Conservation (phyloP, 1,284 basidiomycete species). For the Ustilago sp. region DNA sequence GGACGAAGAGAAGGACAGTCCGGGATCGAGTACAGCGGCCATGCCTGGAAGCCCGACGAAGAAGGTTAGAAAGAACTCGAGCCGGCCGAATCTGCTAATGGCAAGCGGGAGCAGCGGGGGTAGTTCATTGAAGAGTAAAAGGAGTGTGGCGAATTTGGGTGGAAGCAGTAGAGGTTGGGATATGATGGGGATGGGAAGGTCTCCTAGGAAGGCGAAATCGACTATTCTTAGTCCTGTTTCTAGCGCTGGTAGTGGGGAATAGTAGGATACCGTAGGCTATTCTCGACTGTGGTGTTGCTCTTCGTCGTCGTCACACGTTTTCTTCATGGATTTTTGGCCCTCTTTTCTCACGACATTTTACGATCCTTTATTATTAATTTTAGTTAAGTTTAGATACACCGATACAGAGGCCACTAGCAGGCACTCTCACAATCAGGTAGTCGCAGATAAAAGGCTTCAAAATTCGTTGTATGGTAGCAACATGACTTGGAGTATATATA, state of each 20-base stretch:
- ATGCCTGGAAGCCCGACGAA: constrained; percentile 31
- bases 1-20: constrained; percentile 31
- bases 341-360: neutral
- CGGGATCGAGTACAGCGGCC: constrained; percentile 7
- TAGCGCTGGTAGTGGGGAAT: constrained; percentile 38
- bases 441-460: too few species aligned
- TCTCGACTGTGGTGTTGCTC: neutral
- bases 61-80: constrained; percentile 43
- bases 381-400: too few species aligned
- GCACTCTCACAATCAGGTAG: too few species aligned
- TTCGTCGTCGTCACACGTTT: neutral
- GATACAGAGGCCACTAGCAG: too few species aligned
- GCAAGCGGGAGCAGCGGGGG: neutral
- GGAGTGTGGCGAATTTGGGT: constrained; percentile 41
- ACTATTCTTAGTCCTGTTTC: constrained; percentile 42
- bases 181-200: constrained; percentile 21
- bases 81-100: constrained; percentile 15
- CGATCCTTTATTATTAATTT: neutral
- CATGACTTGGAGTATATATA: too few species aligned
- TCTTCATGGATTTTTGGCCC: neutral
- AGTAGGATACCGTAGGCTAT: neutral
- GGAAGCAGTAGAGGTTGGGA: constrained; percentile 4
- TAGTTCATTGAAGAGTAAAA: constrained; percentile 34
- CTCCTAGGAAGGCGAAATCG: constrained; percentile 42
- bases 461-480: too few species aligned